Percentiles rank a stretch among this genome's conserved stretches.
Evolutionary conservation across 2,329 filamentous ascomycete species (phyloP).

Genomic region (Colletotrichum plurivorum): DNA sequence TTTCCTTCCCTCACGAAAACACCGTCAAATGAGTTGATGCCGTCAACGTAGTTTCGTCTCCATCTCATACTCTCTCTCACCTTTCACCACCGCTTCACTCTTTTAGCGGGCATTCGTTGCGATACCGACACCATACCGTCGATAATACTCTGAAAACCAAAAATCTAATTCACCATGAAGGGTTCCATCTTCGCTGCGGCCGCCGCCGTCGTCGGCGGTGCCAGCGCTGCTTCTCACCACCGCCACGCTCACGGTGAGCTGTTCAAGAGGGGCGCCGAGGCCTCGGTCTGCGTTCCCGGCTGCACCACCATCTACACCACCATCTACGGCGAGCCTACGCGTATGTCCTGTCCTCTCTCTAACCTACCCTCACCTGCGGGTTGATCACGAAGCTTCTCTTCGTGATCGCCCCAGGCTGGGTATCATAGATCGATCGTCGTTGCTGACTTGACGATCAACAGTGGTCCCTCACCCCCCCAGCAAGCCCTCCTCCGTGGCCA

Average conservation of each 20-base stretch:
- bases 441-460: constrained; percentile 39
- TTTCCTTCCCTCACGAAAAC: constrained; percentile 57
- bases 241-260: constrained; percentile 73
- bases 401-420: too few relatives aligned
- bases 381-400: background rate
- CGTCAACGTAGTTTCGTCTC: constrained; percentile 68
- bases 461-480: constrained; percentile 57
- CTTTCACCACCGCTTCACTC: constrained; percentile 81
- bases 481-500: constrained; percentile 44
- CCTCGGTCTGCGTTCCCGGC: constrained; percentile 68
- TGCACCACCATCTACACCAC: constrained; percentile 84
- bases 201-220: constrained; percentile 71
- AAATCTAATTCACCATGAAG: constrained; percentile 77
- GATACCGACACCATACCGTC: constrained; percentile 42
- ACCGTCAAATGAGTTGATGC: constrained; percentile 65
- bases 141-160: constrained; percentile 48
- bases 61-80: constrained; percentile 48
- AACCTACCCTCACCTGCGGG: background rate
- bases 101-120: constrained; percentile 83
- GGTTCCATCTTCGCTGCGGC: constrained; percentile 76
- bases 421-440: background rate
- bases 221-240: constrained; percentile 70
- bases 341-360: constrained; percentile 60
- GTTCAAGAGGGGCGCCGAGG: constrained; percentile 65
- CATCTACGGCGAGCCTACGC: constrained; percentile 75